A percentile compares a stretch with the other conserved stretches of the same genome.
Conservation (phyloP, 2,329 filamentous ascomycete species). For the Alternaria gansuensis region DNA sequence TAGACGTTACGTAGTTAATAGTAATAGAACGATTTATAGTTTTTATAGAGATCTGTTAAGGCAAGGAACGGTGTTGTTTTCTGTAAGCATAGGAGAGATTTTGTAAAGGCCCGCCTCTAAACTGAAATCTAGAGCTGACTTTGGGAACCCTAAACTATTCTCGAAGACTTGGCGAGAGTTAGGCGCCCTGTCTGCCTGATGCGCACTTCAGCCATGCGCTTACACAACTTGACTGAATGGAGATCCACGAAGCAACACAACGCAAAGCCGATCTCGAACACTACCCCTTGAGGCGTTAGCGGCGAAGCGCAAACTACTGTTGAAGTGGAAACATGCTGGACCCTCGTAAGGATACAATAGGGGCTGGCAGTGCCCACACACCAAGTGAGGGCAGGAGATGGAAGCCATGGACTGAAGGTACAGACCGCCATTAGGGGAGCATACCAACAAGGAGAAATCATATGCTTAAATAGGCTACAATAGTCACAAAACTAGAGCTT, state of each 20-base stretch:
- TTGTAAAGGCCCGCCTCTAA: too few species aligned
- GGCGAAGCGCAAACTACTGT: background rate
- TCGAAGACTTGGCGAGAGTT: slow-evolving; percentile 4
- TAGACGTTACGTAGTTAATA: too few species aligned
- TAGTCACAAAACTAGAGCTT: too few species aligned
- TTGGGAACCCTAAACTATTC: too few species aligned
- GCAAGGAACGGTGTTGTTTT: too few species aligned
- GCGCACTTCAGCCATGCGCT: slow-evolving; percentile 4
- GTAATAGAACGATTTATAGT: too few species aligned
- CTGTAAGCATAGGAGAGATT: too few species aligned
- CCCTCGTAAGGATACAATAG: background rate
- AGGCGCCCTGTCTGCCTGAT: slow-evolving; percentile 1
- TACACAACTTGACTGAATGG: background rate
- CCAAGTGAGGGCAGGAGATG: background rate
- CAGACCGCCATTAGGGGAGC: background rate
- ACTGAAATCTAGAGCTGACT: too few species aligned
- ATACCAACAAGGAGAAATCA: background rate
- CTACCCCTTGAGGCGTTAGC: background rate
- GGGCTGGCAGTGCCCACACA: background rate
- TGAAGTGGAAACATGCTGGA: background rate
- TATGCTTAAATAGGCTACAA: too few species aligned
- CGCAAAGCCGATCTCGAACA: background rate
- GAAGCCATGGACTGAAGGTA: background rate
- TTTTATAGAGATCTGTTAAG: too few species aligned
- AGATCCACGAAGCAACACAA: background rate